A percentile compares a stretch with the other conserved stretches of the same genome.
Conservation (phyloP, 2,329 filamentous ascomycete genomes). For the Fusarium brachygibbosum region DNA sequence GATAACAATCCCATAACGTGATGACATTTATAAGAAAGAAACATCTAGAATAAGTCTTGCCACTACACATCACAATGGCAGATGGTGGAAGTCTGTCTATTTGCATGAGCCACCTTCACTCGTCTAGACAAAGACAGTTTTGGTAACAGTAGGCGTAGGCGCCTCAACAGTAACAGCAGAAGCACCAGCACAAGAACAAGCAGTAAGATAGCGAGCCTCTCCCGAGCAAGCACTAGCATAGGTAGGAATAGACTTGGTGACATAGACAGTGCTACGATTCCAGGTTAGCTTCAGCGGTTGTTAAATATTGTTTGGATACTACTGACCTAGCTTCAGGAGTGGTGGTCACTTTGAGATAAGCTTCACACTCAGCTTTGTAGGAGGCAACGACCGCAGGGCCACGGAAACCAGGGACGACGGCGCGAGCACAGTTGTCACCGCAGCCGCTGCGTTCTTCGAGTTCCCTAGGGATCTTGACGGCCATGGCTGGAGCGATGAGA, state of each 20-base stretch:
- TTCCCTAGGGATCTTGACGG: slow-evolving; percentile 32
- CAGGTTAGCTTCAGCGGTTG: not conserved
- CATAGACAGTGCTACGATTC: slow-evolving; percentile 29
- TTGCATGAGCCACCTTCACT: no score
- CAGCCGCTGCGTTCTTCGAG: slow-evolving; percentile 34
- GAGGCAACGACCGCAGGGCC: slow-evolving; percentile 25
- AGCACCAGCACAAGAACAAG: slow-evolving; percentile 38
- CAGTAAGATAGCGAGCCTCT: slow-evolving; percentile 38
- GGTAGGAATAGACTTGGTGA: slow-evolving; percentile 40
- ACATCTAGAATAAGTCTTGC: no score
- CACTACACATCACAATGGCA: no score
- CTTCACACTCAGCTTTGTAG: slow-evolving; percentile 37
- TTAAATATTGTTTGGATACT: rapidly evolving
- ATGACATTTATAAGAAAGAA: no score
- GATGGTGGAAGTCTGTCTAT: no score
- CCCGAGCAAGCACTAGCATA: slow-evolving; percentile 45
- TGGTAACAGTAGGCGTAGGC: slow-evolving; percentile 37
- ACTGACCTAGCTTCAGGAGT: slow-evolving; percentile 37
- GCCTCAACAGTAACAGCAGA: slow-evolving; percentile 33
- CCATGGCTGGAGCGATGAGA: slow-evolving; percentile 27
- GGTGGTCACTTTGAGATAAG: slow-evolving; percentile 36
- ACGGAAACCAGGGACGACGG: slow-evolving; percentile 35
- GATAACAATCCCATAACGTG: no score
- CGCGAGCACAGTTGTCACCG: slow-evolving; percentile 40
- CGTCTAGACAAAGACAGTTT: slow-evolving; percentile 20